Conservation (phyloP, 139 green algal species). For the Diplosphaera chodatii region DNA sequence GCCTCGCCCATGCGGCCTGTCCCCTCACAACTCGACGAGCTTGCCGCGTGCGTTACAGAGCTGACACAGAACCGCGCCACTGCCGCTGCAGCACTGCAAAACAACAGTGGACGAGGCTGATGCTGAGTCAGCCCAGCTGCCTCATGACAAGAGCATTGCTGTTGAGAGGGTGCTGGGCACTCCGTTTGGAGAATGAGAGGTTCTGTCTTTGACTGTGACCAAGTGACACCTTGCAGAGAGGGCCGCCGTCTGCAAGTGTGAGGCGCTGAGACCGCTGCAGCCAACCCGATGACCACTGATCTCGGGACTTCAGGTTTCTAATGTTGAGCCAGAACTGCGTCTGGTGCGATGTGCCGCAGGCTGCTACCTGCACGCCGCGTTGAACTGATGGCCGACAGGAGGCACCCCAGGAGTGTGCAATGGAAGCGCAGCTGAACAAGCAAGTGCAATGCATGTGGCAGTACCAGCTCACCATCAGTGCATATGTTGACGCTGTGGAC, state of each 20-base stretch:
- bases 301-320: constrained; percentile 37
- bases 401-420: too few species aligned
- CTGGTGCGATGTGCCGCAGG: neutral
- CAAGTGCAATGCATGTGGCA: too few species aligned
- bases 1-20: too few species aligned
- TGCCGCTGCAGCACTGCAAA: constrained; percentile 13
- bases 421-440: too few species aligned
- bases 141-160: too few species aligned
- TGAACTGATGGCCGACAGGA: too few species aligned
- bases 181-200: too few species aligned
- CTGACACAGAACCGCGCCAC: constrained; percentile 12
- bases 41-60: constrained; percentile 19
- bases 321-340: constrained; percentile 48
- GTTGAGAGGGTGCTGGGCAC: too few species aligned
- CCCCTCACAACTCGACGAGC: constrained; percentile 22
- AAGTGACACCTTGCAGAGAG: constrained; percentile 13
- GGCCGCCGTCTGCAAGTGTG: constrained; percentile 4
- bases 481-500: neutral
- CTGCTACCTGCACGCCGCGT: neutral
- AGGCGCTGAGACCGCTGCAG: constrained; percentile 36
- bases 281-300: constrained; percentile 42
- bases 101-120: too few species aligned
- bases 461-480: neutral
- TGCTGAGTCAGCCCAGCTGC: too few species aligned
- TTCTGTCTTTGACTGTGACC: too few species aligned